These are phyloP conservation scores for Priceomyces fermenticarens DNA, from an alignment of 805 yeast genomes.

Conservation along the genomic window DNA sequence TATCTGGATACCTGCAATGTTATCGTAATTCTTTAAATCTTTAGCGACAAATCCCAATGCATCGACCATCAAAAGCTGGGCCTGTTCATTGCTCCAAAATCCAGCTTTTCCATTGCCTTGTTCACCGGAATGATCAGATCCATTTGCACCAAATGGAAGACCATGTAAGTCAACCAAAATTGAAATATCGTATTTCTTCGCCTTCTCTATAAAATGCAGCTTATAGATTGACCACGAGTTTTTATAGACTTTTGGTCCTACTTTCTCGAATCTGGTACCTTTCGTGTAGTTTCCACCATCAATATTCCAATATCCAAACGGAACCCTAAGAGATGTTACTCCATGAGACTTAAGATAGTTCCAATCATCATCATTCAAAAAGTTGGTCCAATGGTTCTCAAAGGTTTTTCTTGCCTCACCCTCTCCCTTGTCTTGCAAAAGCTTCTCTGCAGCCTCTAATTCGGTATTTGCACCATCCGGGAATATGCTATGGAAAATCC, in stretches of 20 bases:
- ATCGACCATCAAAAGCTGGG: slow-evolving; percentile 45
- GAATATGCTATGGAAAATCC: slow-evolving; percentile 66
- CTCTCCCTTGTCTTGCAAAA: slow-evolving; percentile 46
- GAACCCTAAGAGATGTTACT: slow-evolving; percentile 80
- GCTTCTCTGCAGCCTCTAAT: slow-evolving; percentile 62
- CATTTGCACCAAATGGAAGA: slow-evolving; percentile 89
- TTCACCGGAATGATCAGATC: slow-evolving; percentile 81
- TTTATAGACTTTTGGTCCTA: slow-evolving; percentile 49
- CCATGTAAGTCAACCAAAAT: slow-evolving; percentile 85
- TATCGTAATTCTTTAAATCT: slow-evolving; percentile 57
- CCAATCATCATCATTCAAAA: slow-evolving; percentile 74
- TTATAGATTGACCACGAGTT: slow-evolving; percentile 70
- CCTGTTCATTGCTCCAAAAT: slow-evolving; percentile 54
- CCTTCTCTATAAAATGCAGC: slow-evolving; percentile 51
- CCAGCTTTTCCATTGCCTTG: slow-evolving; percentile 48
- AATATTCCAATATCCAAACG: slow-evolving; percentile 91
- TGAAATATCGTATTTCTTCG: slow-evolving; percentile 61
- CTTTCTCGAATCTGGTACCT: slow-evolving; percentile 60
- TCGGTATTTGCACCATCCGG: slow-evolving; percentile 62
- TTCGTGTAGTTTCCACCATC: slow-evolving; percentile 55
- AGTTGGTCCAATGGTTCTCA: slow-evolving; percentile 65
- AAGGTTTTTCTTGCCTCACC: slow-evolving; percentile 52
- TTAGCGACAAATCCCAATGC: slow-evolving; percentile 58
- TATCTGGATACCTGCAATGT: slow-evolving; percentile 78
- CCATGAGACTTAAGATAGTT: slow-evolving; percentile 62